Base-by-base conservation (phyloP, 208 protist genomes). In the Blastocrithidia nonstop region DNA sequence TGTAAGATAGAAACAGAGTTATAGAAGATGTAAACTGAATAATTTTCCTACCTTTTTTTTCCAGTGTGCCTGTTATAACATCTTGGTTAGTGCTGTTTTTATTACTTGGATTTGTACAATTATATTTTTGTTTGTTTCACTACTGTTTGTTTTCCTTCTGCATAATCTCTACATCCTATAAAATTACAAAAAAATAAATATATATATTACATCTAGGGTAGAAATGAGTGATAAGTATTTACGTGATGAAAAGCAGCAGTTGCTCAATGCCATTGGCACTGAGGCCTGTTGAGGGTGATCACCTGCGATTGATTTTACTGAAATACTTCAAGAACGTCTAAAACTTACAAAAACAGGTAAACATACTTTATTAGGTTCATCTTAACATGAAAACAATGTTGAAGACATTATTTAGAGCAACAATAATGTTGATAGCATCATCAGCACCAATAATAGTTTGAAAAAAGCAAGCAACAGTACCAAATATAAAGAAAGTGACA, bases 241-340 rank as follows among this genome's bases (percentile, higher is more conserved):
- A 1, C 67, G 71, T 1, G 69, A 75, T 39, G 77, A 84, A 38
- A 63, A 65, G 43, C 64, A 86, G 57, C 71, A 83, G 23, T 64
- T 94, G 20, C 61, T 90, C 31, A 90, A 94, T 45, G 50, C 67
- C 2, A 70, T 94, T 21, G 85, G 85, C 17, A 91, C 61, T 3
- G 85, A 94, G 50, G 45, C 73, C 29, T 69, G 63, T 35, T 94
- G 85, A 81, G 85, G 85, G 8, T 94, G 85, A 81, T 90, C 80
- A 9, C 85, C 80, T 6, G 77, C 80, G 0, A 50, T 94, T 9
- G 78, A 94, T 45, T 88, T 91, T 32, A 45, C 45, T 7, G 37
- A 59, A 1, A 29, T 91, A 20, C 46, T 90, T 3, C 43, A 48
- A 3, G 37, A 58, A n/a, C 57, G 55, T 4, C 39, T 40, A 15